These are phyloP conservation scores for Acaromyces ingoldii DNA, from an alignment of 1,284 basidiomycete genomes.

Conservation along the genomic window DNA sequence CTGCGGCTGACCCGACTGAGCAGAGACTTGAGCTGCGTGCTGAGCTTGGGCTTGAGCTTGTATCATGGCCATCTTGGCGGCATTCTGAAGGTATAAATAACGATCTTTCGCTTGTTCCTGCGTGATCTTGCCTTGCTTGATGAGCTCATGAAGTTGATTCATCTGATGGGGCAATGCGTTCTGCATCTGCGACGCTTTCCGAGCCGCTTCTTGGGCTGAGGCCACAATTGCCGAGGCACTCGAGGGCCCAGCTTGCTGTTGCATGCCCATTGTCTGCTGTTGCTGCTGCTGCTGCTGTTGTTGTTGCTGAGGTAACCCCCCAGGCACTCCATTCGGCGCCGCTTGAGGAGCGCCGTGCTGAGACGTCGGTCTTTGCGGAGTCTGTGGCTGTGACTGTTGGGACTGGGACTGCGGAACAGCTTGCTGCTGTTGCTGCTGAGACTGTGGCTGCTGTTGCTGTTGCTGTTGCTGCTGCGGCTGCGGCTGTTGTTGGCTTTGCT, in stretches of 20 bases:
- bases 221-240: slow-evolving; percentile 2
- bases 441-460: slow-evolving; percentile 5
- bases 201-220: neutral
- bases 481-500: neutral
- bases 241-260: slow-evolving; percentile 4
- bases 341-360: too few relatives aligned
- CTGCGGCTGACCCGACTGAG: neutral
- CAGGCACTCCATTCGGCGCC: too few relatives aligned
- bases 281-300: slow-evolving; percentile 13
- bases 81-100: slow-evolving; percentile 1
- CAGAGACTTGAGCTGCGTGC: neutral
- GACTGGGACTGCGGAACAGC: neutral
- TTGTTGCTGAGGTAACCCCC: too few relatives aligned
- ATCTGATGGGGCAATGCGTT: slow-evolving; percentile 27
- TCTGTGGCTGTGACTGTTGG: neutral
- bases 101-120: slow-evolving; percentile 40
- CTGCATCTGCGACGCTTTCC: slow-evolving; percentile 11
- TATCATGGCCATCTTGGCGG: neutral
- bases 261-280: slow-evolving; percentile 7
- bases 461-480: slow-evolving; percentile 1
- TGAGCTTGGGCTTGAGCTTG: slow-evolving; percentile 4
- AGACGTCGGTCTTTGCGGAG: too few relatives aligned
- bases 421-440: slow-evolving; percentile 5
- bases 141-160: slow-evolving; percentile 33
- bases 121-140: slow-evolving; percentile 26